Evolutionary conservation across 192 early-diverging fungal genomes (phyloP), one percentile per base, ranked within the genome.

Genomic region (Backusella tarrabulga): DNA sequence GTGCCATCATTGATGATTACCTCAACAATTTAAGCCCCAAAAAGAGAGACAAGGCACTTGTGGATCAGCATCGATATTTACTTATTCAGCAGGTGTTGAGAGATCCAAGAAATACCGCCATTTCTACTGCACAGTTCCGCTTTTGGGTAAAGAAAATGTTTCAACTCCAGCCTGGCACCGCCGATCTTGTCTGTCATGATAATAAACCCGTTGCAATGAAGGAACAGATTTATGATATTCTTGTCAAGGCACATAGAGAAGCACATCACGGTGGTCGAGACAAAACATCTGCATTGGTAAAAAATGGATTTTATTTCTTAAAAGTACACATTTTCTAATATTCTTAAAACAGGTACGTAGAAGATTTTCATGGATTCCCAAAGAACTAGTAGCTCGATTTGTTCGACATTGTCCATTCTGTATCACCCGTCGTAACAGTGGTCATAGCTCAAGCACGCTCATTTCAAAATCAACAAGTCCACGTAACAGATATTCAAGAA

Each of bases 141-240:
- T 88, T 88, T 68, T 88, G 87, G 87, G 87, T 86, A 26, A 88
- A 88, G 63, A 88, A 88, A 38, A 88, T 88, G 87, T 88, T 88
- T 76, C 80, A 82, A 1, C 76, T 88, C 8, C 72, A 70, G 40
- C 66, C 68, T 35, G 83, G 79, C 4, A 83, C 80, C 1, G 75
- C 77, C 3, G 82, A 86, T 68, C 73, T 83, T 17, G 83, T 88
- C 9, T 86, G 83, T 66, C 87, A 88, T 75, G 81, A 86, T 7
- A 84, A 86, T 17, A 88, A 88, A 52, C 87, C 87, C 15, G 84
- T 88, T 1, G 87, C 87, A 7, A 86, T 84, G 34, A 85, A 82
- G 68, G 87, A 88, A 66, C 81, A 86, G 23, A 77, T 88, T 11
- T 88, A 88, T 67, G 82, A 84, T 40, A 86, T 88, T 1, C 69